Percentiles rank a stretch among this genome's conserved stretches.
Conservation (phyloP, 495 filamentous ascomycete species). For the Hyaloscypha finlandica region DNA sequence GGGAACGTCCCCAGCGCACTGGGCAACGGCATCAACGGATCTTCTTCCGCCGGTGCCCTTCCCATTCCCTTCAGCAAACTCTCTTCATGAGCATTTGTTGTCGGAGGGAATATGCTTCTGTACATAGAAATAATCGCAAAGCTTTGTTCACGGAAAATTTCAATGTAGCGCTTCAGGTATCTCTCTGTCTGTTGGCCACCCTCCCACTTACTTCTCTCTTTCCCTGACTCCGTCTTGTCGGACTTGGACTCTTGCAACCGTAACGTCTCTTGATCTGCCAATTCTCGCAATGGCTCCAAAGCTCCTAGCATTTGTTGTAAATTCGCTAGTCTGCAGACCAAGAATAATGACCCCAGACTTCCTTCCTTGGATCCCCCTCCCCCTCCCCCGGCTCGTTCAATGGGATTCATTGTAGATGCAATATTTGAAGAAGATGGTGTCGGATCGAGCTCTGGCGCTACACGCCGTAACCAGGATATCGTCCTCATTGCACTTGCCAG, state of each 20-base stretch:
- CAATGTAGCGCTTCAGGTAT: conserved; percentile 93
- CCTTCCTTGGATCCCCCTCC: conserved; percentile 46
- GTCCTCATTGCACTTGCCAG: conserved; percentile 90
- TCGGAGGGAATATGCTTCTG: conserved; percentile 77
- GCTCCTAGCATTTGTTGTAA: conserved; percentile 80
- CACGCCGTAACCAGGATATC: conserved; percentile 85
- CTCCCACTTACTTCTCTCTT: conserved; percentile 54
- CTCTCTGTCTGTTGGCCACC: conserved; percentile 90
- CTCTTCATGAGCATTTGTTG: conserved; percentile 28
- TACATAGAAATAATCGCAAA: conserved; percentile 95
- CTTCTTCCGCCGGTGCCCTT: conserved; percentile 38
- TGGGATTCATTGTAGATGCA: conserved; percentile 32
- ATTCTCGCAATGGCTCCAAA: conserved; percentile 79
- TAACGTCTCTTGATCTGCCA: conserved; percentile 84
- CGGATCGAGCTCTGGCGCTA: conserved; percentile 75
- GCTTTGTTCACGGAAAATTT: conserved; percentile 97
- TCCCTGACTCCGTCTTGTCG: conserved; percentile 18
- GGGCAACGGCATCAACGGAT: conserved; percentile 70
- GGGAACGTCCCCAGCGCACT: conserved; percentile 83
- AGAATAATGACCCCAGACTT: conserved; percentile 76
- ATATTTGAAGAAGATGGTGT: conserved; percentile 13
- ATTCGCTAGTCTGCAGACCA: conserved; percentile 82
- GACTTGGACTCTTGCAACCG: conserved; percentile 36
- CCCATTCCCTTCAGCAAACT: conserved; percentile 26
- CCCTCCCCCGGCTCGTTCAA: neutral